Conservation (phyloP, 352 stramenopile species). For the Phytophthora hibernalis region DNA sequence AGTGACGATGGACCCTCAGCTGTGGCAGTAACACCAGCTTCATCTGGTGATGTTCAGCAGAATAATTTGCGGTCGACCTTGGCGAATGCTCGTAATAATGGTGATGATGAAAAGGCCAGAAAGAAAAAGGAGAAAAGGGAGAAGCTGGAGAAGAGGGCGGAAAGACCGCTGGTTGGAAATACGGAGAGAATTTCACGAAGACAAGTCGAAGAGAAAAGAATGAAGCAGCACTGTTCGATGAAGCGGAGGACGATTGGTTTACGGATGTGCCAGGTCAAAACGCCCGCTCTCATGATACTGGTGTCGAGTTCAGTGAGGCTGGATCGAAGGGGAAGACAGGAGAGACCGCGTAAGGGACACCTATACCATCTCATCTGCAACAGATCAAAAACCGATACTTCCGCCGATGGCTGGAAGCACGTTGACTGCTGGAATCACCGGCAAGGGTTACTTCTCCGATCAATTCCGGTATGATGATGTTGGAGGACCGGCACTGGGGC, state of each 20-base stretch:
- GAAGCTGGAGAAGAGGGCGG: conserved; percentile 11
- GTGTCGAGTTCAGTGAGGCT: conserved; percentile 20
- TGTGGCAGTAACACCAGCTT: conserved; percentile 13
- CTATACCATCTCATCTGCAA: conserved; percentile 29
- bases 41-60: neutral
- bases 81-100: conserved; percentile 10
- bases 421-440: conserved; percentile 33
- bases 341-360: conserved; percentile 40
- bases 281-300: conserved; percentile 10
- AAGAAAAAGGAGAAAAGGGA: conserved; percentile 31
- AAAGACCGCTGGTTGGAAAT: neutral
- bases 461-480: conserved; percentile 46
- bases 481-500: conserved; percentile 26
- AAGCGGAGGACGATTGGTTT: conserved; percentile 70
- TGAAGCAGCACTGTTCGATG: conserved; percentile 49
- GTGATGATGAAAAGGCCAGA: conserved; percentile 19
- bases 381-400: conserved; percentile 18
- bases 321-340: conserved; percentile 32
- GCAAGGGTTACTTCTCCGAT: conserved; percentile 42
- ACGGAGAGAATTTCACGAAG: neutral
- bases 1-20: conserved; percentile 10
- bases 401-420: conserved; percentile 14
- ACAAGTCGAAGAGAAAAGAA: conserved; percentile 4
- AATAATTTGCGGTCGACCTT: too few relatives aligned
- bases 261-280: conserved; percentile 41